These are phyloP conservation scores for Berberis thunbergii DNA, from an alignment of 164 flowering plant species.

Conservation along the genomic window DNA sequence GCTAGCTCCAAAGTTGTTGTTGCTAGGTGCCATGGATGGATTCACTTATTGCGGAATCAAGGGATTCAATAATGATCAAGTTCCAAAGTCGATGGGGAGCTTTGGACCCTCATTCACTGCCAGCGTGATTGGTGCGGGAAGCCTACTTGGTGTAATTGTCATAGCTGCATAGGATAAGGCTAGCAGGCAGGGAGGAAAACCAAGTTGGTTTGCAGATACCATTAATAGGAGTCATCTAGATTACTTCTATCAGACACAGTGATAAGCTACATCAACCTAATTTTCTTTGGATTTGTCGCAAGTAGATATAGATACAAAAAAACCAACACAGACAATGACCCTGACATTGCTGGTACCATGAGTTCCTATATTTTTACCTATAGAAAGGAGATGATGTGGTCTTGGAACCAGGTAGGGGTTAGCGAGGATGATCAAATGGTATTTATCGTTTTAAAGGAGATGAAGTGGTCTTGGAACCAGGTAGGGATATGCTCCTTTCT, in stretches of 20 bases:
- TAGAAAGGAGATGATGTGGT: no score
- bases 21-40: slow-evolving; percentile 17
- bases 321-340: neutral
- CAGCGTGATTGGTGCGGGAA: slow-evolving; percentile 16
- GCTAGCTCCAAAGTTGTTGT: slow-evolving; percentile 18
- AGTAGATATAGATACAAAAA: slow-evolving; percentile 6
- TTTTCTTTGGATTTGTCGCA: slow-evolving; percentile 6
- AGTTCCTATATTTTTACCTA: no score
- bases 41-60: slow-evolving; percentile 11
- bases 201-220: slow-evolving; percentile 16
- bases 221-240: slow-evolving; percentile 16
- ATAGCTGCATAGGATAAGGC: slow-evolving; percentile 6
- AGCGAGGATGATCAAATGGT: no score
- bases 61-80: slow-evolving; percentile 12
- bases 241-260: slow-evolving; percentile 11
- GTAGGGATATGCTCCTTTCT: no score
- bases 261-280: slow-evolving; percentile 10
- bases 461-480: no score
- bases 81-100: slow-evolving; percentile 13
- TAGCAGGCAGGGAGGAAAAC: slow-evolving; percentile 8
- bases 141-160: slow-evolving; percentile 11
- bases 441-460: no score
- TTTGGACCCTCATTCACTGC: slow-evolving; percentile 9
- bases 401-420: no score
- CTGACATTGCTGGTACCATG: neutral